Conservation (phyloP, 352 stramenopile species). For the Globisporangium canariense region DNA sequence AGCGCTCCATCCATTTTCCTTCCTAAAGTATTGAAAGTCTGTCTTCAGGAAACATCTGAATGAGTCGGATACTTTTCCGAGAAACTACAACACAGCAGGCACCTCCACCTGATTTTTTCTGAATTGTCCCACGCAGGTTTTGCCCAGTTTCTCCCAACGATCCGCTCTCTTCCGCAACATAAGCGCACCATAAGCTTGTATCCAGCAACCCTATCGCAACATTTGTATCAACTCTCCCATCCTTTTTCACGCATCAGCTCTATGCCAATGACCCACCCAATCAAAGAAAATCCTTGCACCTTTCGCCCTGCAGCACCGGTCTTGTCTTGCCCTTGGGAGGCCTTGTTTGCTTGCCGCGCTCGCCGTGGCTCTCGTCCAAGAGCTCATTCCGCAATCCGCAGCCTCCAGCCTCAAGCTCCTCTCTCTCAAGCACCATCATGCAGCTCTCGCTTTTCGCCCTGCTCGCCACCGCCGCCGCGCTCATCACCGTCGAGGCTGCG, state of each 20-base stretch:
- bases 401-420: neutral
- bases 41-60: neutral
- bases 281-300: neutral
- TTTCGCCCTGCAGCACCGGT: neutral
- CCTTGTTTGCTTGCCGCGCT: neutral
- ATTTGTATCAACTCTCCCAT: neutral
- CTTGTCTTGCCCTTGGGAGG: no score
- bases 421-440: neutral
- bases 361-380: neutral
- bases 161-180: neutral
- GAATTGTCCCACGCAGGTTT: neutral
- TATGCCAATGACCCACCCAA: neutral
- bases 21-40: neutral
- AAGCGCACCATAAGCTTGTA: neutral
- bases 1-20: neutral
- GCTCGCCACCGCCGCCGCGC: slow-evolving; percentile 5
- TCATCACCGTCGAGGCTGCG: neutral
- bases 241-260: neutral
- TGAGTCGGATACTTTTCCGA: neutral
- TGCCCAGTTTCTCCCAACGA: neutral
- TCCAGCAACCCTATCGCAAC: neutral
- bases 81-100: neutral
- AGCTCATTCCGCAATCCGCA: slow-evolving; percentile 11
- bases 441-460: slow-evolving; percentile 11
- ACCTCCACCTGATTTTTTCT: neutral